phyloP scores from a whole-genome alignment of 306 rosid genomes.

The Gastrolobium villosum region DNA sequence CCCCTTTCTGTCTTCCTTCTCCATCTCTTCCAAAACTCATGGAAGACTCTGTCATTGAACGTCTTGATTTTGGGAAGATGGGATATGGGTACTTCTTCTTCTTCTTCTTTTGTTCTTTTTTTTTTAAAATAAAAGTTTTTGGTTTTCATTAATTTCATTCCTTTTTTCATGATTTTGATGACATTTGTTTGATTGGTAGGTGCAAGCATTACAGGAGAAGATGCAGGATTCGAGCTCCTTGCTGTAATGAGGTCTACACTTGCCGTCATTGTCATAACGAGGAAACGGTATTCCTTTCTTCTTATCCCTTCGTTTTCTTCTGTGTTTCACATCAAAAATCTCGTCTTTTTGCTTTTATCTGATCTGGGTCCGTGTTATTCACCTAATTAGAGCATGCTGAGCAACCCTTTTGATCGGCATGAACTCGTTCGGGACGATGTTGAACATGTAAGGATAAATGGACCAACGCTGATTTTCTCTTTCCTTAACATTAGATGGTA shows the following conservation, averaged over 20 bases:
- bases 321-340: slow-evolving; percentile 6
- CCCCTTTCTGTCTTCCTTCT: slow-evolving; percentile 21
- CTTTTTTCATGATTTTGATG: neutral
- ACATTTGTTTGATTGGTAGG: slow-evolving; percentile 53
- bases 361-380: slow-evolving; percentile 51
- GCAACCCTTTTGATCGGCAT: slow-evolving; percentile 74
- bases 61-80: slow-evolving; percentile 96
- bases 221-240: slow-evolving; percentile 92
- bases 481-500: slow-evolving; percentile 14
- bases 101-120: neutral
- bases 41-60: slow-evolving; percentile 80
- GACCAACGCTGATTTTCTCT: slow-evolving; percentile 14
- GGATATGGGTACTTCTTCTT: slow-evolving; percentile 78
- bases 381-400: slow-evolving; percentile 69
- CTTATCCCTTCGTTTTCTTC: neutral
- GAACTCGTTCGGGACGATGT: slow-evolving; percentile 82
- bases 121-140: neutral
- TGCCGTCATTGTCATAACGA: slow-evolving; percentile 99
- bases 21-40: slow-evolving; percentile 57
- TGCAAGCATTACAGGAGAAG: slow-evolving; percentile 96
- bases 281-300: slow-evolving; percentile 61
- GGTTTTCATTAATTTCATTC: slow-evolving; percentile 4
- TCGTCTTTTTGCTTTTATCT: slow-evolving; percentile 41
- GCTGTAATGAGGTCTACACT: slow-evolving; percentile 88
- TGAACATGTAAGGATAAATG: slow-evolving; percentile 63